phyloP scores from a whole-genome alignment of 306 rosid genomes.

The Vigna reflexopilosa region DNA sequence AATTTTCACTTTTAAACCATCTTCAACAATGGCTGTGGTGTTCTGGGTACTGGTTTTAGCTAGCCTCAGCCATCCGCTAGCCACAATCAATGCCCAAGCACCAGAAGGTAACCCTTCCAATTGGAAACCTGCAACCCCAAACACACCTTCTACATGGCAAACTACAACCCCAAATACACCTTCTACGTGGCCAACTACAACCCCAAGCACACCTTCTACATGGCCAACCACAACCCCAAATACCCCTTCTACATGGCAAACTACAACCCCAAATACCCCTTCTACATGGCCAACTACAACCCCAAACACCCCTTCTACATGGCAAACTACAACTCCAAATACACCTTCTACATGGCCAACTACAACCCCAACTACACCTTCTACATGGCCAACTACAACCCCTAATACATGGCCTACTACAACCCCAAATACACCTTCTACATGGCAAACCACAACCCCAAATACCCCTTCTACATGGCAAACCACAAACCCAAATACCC shows the following conservation, averaged over 20 bases:
- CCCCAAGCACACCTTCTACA: background rate
- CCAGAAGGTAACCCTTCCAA: background rate
- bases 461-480: background rate
- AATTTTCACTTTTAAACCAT: slow-evolving; percentile 10
- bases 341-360: background rate
- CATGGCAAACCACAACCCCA: background rate
- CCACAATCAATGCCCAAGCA: slow-evolving; percentile 46
- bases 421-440: background rate
- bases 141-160: background rate
- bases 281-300: slow-evolving; percentile 11
- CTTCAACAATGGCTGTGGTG: slow-evolving; percentile 46
- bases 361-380: slow-evolving; percentile 23
- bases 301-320: background rate
- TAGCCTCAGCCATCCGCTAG: slow-evolving; percentile 40
- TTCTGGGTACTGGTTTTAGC: slow-evolving; percentile 47
- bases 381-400: slow-evolving; percentile 36
- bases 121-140: background rate
- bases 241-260: background rate
- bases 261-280: slow-evolving; percentile 3
- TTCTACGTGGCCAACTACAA: background rate
- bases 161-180: background rate
- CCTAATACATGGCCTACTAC: background rate
- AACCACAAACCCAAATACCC: background rate
- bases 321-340: background rate
- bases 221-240: background rate